These are phyloP conservation scores for Punctularia strigosozonata DNA, from an alignment of 768 basidiomycete genomes.

Conservation along the genomic window DNA sequence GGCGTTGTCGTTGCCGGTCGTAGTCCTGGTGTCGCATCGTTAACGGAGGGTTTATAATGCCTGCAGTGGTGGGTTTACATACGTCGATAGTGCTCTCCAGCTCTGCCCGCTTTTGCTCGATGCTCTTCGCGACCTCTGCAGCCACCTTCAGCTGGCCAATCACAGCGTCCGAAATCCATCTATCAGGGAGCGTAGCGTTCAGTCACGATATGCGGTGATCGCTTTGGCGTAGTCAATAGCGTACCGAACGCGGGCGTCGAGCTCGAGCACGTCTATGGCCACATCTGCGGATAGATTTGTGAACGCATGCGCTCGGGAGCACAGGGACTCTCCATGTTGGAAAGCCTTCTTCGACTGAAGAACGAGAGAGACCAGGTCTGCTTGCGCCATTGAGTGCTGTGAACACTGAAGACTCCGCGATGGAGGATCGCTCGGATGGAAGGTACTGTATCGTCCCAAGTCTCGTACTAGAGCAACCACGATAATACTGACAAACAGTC, in stretches of 20 bases:
- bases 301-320: slow-evolving; percentile 49
- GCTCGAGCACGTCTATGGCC: slow-evolving; percentile 59
- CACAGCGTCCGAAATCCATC: background rate
- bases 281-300: slow-evolving; percentile 57
- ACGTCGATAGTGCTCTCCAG: slow-evolving; percentile 55
- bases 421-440: no score
- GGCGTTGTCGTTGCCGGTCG: slow-evolving; percentile 52
- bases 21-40: slow-evolving; percentile 40
- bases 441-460: no score
- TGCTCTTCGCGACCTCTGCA: slow-evolving; percentile 57
- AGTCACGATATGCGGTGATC: slow-evolving; percentile 21
- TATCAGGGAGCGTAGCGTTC: background rate
- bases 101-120: slow-evolving; percentile 57
- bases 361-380: slow-evolving; percentile 65
- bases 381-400: no score
- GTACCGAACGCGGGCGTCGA: slow-evolving; percentile 77
- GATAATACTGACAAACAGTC: no score
- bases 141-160: slow-evolving; percentile 38
- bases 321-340: slow-evolving; percentile 66
- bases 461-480: no score
- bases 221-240: slow-evolving; percentile 58
- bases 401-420: no score
- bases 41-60: slow-evolving; percentile 1
- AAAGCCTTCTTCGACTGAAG: slow-evolving; percentile 77
- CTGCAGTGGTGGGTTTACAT: slow-evolving; percentile 9